A percentile compares a stretch with the other conserved stretches of the same genome.
These are phyloP conservation scores for Cyclotella choctawhatcheeana DNA, from an alignment of 108 stramenopile species.

Conservation along the genomic window DNA sequence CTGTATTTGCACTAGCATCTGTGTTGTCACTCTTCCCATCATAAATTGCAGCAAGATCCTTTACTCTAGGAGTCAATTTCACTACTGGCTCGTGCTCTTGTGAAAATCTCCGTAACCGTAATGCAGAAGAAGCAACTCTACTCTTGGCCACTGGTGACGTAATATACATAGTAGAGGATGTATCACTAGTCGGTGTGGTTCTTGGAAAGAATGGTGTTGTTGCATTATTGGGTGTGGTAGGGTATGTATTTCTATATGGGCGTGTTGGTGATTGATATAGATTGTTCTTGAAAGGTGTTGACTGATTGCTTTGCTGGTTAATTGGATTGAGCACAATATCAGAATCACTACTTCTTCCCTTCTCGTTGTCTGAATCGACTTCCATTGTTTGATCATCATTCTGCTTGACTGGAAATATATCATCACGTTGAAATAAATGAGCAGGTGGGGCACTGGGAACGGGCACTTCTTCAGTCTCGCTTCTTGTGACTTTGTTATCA, in stretches of 20 bases:
- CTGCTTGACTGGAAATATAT: background rate
- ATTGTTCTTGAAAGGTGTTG: background rate
- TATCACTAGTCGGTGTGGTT: constrained; percentile 17
- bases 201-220: constrained; percentile 21
- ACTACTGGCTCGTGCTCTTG: constrained; percentile 24
- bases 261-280: background rate
- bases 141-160: constrained; percentile 44
- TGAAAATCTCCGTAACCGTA: constrained; percentile 46
- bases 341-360: background rate
- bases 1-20: background rate
- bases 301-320: background rate
- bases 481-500: no score
- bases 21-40: background rate
- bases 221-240: constrained; percentile 4
- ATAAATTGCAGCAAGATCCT: background rate
- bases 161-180: constrained; percentile 1
- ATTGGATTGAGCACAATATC: background rate
- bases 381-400: background rate
- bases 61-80: background rate
- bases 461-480: background rate
- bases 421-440: constrained; percentile 4
- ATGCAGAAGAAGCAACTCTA: constrained; percentile 42
- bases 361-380: background rate
- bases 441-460: background rate
- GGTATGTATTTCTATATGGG: background rate